phyloP scores from a whole-genome alignment of 2,329 filamentous ascomycete genomes.

The Beauveria scarabaeidicola region DNA sequence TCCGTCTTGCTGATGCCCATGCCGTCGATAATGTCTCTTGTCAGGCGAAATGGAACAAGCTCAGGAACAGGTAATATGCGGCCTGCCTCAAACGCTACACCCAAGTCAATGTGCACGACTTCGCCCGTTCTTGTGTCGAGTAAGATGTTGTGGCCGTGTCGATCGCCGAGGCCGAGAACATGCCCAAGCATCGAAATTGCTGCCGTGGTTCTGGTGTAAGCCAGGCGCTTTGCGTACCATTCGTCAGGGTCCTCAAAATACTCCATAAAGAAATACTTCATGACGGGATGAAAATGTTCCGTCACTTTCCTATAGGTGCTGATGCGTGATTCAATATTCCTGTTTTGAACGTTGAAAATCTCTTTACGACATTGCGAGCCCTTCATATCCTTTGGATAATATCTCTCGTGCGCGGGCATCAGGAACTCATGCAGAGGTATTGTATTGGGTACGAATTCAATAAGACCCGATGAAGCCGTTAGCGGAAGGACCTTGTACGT shows the following conservation, averaged over 20 bases:
- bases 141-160: conserved; percentile 94
- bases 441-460: conserved; percentile 94
- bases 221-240: conserved; percentile 83
- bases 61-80: conserved; percentile 93
- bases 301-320: conserved; percentile 69
- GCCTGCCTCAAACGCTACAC: conserved; percentile 94
- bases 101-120: conserved; percentile 93
- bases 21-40: conserved; percentile 88
- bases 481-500: conserved; percentile 96
- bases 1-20: conserved; percentile 96
- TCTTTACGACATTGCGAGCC: conserved; percentile 67
- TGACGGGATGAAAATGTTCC: conserved; percentile 80
- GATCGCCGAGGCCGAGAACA: conserved; percentile 83
- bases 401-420: conserved; percentile 79
- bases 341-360: conserved; percentile 64
- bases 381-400: conserved; percentile 78
- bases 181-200: conserved; percentile 93
- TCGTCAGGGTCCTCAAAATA: conserved; percentile 88
- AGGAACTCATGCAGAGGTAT: conserved; percentile 87
- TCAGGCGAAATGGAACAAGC: conserved; percentile 89
- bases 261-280: conserved; percentile 97
- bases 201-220: conserved; percentile 88
- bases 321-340: conserved; percentile 62
- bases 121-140: conserved; percentile 85
- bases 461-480: conserved; percentile 76